Evolutionary conservation across 1,139 yeast genomes (phyloP).

Genomic region (Chernovozyma aurita): DNA sequence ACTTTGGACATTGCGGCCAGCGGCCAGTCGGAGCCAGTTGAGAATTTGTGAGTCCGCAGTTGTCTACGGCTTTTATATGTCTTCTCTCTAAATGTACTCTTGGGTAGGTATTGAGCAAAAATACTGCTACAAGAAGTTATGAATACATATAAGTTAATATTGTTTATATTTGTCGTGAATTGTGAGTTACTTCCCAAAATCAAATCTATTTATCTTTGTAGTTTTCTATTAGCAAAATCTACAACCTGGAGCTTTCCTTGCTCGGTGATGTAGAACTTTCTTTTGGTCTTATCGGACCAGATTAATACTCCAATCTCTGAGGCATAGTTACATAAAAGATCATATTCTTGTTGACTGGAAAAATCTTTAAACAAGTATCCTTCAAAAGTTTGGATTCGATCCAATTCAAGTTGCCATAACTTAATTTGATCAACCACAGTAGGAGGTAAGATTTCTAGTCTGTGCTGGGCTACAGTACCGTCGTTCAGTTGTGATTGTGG

Average conservation of each 20-base stretch:
- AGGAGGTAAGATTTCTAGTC: constrained; percentile 76
- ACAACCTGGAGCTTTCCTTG: constrained; percentile 89
- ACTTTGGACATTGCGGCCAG: too few species aligned
- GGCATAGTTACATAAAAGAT: constrained; percentile 70
- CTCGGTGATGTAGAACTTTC: constrained; percentile 72
- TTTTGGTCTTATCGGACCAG: constrained; percentile 74
- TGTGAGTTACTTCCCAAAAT: too few species aligned
- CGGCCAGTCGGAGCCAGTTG: too few species aligned
- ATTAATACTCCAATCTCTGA: constrained; percentile 84
- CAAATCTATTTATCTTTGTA: constrained; percentile 15
- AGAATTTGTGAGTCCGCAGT: too few species aligned
- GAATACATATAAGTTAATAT: too few species aligned
- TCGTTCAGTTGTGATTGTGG: constrained; percentile 29
- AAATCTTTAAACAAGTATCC: constrained; percentile 91
- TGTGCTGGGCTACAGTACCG: constrained; percentile 32
- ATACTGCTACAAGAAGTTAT: too few species aligned
- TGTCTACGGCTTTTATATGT: too few species aligned
- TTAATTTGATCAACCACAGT: constrained; percentile 94
- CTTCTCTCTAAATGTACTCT: too few species aligned
- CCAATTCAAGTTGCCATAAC: constrained; percentile 94
- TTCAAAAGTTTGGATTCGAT: constrained; percentile 80
- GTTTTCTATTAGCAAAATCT: constrained; percentile 73
- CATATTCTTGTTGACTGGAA: constrained; percentile 71
- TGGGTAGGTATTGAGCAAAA: too few species aligned
- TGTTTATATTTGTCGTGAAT: too few species aligned